Evolutionary conservation across 192 early-diverging fungal species (phyloP).

Genomic region (Diversispora epigaea): DNA sequence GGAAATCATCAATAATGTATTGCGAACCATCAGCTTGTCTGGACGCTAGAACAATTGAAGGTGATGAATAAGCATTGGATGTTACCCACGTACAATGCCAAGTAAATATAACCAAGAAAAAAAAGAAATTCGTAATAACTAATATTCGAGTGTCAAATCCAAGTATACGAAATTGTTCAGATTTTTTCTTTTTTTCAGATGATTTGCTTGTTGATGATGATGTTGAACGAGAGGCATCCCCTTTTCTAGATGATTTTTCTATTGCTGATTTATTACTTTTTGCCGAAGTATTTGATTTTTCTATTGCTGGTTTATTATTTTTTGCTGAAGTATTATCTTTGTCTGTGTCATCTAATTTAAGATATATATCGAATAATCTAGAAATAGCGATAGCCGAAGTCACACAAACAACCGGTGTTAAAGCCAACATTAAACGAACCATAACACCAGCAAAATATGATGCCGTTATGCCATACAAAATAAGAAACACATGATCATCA

Average conservation of each 20-base stretch:
- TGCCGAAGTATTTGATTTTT: conserved; percentile 13
- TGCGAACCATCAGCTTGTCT: conserved; percentile 84
- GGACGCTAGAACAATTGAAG: conserved; percentile 95
- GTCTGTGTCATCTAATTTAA: conserved; percentile 44
- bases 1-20: conserved; percentile 98
- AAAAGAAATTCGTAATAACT: conserved; percentile 64
- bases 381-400: conserved; percentile 89
- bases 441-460: conserved; percentile 99
- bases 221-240: neutral
- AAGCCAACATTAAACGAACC: conserved; percentile 98
- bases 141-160: conserved; percentile 54
- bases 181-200: conserved; percentile 37
- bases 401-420: conserved; percentile 97
- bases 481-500: conserved; percentile 98
- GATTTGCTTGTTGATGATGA: conserved; percentile 8
- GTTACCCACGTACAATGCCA: conserved; percentile 99
- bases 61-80: conserved; percentile 96
- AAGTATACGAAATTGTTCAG: conserved; percentile 45
- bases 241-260: neutral
- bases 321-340: neutral
- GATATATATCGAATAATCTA: conserved; percentile 81
- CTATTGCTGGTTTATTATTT: conserved; percentile 3
- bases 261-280: conserved; percentile 11
- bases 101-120: conserved; percentile 81
- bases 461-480: conserved; percentile 95